phyloP scores from a whole-genome alignment of 2,329 filamentous ascomycete genomes.

The Cercospora sp. region DNA sequence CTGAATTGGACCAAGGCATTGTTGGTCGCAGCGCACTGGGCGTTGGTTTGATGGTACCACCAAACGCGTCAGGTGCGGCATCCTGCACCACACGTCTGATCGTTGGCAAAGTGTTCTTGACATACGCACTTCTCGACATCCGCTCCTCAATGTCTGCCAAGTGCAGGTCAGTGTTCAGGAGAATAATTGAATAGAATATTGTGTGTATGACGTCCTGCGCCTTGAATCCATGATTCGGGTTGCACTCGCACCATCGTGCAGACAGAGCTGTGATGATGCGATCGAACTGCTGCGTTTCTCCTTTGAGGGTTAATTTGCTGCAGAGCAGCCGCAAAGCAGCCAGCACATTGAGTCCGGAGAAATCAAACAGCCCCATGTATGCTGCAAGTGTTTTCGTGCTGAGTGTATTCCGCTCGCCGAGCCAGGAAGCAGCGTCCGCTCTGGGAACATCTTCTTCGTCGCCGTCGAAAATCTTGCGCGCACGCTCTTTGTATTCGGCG shows the following conservation, averaged over 20 bases:
- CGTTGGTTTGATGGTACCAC: conserved; percentile 41
- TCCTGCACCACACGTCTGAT: conserved; percentile 76
- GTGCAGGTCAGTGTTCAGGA: conserved; percentile 95
- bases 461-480: conserved; percentile 80
- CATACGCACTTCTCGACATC: conserved; percentile 92
- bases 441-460: conserved; percentile 78
- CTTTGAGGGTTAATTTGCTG: conserved; percentile 75
- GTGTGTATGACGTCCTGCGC: conserved; percentile 92
- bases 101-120: conserved; percentile 94
- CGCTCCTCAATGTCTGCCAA: conserved; percentile 92
- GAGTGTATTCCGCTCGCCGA: conserved; percentile 67
- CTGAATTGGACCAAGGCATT: conserved; percentile 38
- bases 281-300: conserved; percentile 95
- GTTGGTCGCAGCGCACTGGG: conserved; percentile 30
- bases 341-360: conserved; percentile 76
- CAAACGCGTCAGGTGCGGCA: conserved; percentile 66
- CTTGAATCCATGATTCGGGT: conserved; percentile 90
- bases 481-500: conserved; percentile 73
- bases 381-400: conserved; percentile 63
- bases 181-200: conserved; percentile 91
- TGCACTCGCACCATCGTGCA: conserved; percentile 88
- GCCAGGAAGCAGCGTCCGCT: conserved; percentile 79
- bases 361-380: conserved; percentile 93
- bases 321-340: conserved; percentile 78
- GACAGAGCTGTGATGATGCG: conserved; percentile 89